phyloP scores from a whole-genome alignment of 2,329 filamentous ascomycete species.

The Penicillium thymicola region DNA sequence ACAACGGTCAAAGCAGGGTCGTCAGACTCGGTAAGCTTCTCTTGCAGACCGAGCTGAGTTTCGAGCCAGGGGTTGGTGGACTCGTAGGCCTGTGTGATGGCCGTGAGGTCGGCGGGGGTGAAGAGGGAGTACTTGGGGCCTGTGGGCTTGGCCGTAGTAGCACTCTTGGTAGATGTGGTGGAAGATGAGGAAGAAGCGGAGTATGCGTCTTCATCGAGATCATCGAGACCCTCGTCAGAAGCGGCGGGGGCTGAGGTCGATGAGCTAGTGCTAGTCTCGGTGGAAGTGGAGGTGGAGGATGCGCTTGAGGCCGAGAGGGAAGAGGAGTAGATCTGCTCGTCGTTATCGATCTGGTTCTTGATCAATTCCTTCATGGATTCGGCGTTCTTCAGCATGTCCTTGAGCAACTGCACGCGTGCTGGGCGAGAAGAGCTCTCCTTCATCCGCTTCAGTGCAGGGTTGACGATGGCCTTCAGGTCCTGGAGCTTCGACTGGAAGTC shows the following conservation, averaged over 20 bases:
- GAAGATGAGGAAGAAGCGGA: slow-evolving; percentile 39
- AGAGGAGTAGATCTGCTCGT: slow-evolving; percentile 58
- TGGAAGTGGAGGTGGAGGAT: slow-evolving; percentile 33
- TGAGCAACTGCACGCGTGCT: slow-evolving; percentile 62
- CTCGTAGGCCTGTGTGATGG: slow-evolving; percentile 61
- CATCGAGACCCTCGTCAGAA: slow-evolving; percentile 58
- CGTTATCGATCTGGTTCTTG: slow-evolving; percentile 69
- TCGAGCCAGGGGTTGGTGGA: slow-evolving; percentile 70
- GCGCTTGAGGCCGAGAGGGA: slow-evolving; percentile 50
- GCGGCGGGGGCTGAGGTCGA: slow-evolving; percentile 36
- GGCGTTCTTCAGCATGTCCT: slow-evolving; percentile 68
- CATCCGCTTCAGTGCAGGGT: slow-evolving; percentile 71
- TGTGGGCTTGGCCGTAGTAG: slow-evolving; percentile 35
- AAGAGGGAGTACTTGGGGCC: slow-evolving; percentile 65
- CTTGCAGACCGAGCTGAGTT: slow-evolving; percentile 67
- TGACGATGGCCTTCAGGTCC: slow-evolving; percentile 71
- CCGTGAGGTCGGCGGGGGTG: slow-evolving; percentile 66
- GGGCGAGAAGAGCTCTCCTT: slow-evolving; percentile 71
- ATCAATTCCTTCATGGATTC: slow-evolving; percentile 68
- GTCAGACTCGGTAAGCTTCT: slow-evolving; percentile 64
- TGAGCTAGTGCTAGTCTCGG: slow-evolving; percentile 49
- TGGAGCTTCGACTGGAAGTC: slow-evolving; percentile 74
- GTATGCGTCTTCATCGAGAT: slow-evolving; percentile 69
- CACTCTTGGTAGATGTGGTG: slow-evolving; percentile 35
- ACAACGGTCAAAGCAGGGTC: slow-evolving; percentile 71